phyloP scores from a whole-genome alignment of 768 basidiomycete genomes.

The Kondoa malvinella region DNA sequence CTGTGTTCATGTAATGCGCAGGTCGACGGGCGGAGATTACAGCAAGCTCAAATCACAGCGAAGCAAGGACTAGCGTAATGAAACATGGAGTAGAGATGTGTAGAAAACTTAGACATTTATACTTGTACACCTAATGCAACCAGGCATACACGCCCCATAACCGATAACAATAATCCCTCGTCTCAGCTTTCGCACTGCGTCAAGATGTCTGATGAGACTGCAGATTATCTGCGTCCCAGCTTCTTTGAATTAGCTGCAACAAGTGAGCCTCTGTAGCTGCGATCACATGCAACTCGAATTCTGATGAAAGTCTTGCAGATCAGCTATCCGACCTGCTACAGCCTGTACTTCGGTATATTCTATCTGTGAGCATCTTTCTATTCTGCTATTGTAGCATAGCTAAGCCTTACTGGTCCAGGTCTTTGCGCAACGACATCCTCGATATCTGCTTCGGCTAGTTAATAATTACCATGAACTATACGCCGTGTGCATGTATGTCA shows the following conservation, averaged over 20 bases:
- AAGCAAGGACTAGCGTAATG: too few relatives aligned
- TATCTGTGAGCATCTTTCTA: conserved; percentile 48
- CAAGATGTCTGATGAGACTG: conserved; percentile 2
- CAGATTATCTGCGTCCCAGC: conserved; percentile 8
- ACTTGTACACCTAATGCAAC: too few relatives aligned
- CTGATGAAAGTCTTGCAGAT: conserved; percentile 45
- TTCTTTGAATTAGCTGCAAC: conserved; percentile 18
- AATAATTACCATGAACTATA: conserved; percentile 96
- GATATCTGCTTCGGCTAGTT: conserved; percentile 75
- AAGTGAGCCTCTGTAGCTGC: conserved; percentile 7
- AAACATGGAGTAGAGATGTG: too few relatives aligned
- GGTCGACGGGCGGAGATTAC: too few relatives aligned
- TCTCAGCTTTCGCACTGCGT: background rate
- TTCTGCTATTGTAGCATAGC: background rate
- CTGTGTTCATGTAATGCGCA: too few relatives aligned
- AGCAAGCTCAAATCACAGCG: too few relatives aligned
- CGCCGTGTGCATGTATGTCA: conserved; percentile 65
- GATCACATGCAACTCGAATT: background rate
- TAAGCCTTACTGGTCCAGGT: conserved; percentile 40
- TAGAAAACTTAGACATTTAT: too few relatives aligned
- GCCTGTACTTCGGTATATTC: conserved; percentile 82
- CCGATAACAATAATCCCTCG: too few relatives aligned
- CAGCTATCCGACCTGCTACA: conserved; percentile 81
- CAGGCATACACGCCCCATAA: too few relatives aligned
- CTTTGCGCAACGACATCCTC: conserved; percentile 82